These are phyloP conservation scores for Alternaria brassicae DNA, from an alignment of 2,329 filamentous ascomycete genomes.

Conservation along the genomic window DNA sequence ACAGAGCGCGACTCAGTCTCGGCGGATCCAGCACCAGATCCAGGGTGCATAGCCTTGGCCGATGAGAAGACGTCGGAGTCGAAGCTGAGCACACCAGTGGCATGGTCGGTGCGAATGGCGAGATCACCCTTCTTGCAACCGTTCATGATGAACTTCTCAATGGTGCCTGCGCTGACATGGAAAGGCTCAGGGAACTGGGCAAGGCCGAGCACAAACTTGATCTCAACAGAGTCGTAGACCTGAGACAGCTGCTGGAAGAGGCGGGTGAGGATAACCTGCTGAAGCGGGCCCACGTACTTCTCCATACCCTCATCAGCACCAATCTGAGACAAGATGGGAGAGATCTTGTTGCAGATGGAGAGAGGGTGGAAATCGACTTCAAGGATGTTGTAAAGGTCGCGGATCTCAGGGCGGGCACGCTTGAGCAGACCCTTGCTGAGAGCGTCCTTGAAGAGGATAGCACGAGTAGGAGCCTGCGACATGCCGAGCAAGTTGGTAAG, in stretches of 20 bases:
- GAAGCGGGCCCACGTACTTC: slow-evolving; percentile 92
- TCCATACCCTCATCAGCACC: slow-evolving; percentile 94
- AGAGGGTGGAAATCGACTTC: slow-evolving; percentile 99
- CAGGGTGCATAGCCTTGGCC: slow-evolving; percentile 86
- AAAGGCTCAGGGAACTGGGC: slow-evolving; percentile 97
- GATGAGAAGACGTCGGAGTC: slow-evolving; percentile 99
- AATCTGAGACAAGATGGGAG: slow-evolving; percentile 92
- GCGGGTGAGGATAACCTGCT: slow-evolving; percentile 97
- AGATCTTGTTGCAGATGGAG: slow-evolving; percentile 99
- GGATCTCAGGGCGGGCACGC: slow-evolving; percentile 91
- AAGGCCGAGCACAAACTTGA: slow-evolving; percentile 90
- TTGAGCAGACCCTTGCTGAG: slow-evolving; percentile 93
- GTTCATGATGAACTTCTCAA: slow-evolving; percentile 99
- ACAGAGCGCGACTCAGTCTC: slow-evolving; percentile 85
- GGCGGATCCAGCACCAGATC: slow-evolving; percentile 83
- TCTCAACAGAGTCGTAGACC: slow-evolving; percentile 97
- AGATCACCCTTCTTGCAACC: slow-evolving; percentile 99
- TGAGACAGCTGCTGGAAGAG: slow-evolving; percentile 99
- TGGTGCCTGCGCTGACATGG: slow-evolving; percentile 86
- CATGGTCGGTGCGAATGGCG: slow-evolving; percentile 94
- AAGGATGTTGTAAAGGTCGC: slow-evolving; percentile 96
- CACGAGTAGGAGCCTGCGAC: slow-evolving; percentile 85
- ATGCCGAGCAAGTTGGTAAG: slow-evolving; percentile 96
- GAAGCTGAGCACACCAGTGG: slow-evolving; percentile 92
- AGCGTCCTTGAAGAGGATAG: slow-evolving; percentile 92